A percentile compares a stretch with the other conserved stretches of the same genome.
These are phyloP conservation scores for Calonectria ilicicola DNA, from an alignment of 2,329 filamentous ascomycete species.

Conservation along the genomic window DNA sequence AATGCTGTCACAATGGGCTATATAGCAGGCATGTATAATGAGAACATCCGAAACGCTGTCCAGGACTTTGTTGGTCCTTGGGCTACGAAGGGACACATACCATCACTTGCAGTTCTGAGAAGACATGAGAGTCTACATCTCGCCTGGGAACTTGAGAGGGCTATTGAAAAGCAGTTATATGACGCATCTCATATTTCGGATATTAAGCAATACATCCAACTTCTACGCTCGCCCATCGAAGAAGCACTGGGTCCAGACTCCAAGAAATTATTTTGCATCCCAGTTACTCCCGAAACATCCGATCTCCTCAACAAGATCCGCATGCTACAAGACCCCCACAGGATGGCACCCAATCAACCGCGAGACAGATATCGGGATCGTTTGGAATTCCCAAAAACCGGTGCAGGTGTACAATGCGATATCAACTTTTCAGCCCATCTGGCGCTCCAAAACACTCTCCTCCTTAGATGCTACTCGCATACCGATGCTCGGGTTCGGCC, in stretches of 20 bases:
- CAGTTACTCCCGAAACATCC: conserved; percentile 48
- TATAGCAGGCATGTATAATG: conserved; percentile 63
- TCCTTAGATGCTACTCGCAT: conserved; percentile 85
- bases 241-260: neutral
- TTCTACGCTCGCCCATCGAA: conserved; percentile 58
- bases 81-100: conserved; percentile 17
- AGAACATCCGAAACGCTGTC: conserved; percentile 59
- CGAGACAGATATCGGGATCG: conserved; percentile 67
- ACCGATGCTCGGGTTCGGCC: conserved; percentile 82
- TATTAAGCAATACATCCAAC: conserved; percentile 62
- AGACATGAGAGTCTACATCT: conserved; percentile 69
- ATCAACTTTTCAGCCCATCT: conserved; percentile 92
- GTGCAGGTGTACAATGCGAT: conserved; percentile 87
- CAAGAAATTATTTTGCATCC: conserved; percentile 47
- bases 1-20: conserved; percentile 56
- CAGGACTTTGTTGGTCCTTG: conserved; percentile 26
- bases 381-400: conserved; percentile 82
- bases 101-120: conserved; percentile 57
- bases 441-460: conserved; percentile 83
- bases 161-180: conserved; percentile 62
- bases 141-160: conserved; percentile 66
- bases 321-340: conserved; percentile 61
- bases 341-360: conserved; percentile 62
- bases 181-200: conserved; percentile 47
- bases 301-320: conserved; percentile 57